phyloP scores from a whole-genome alignment of 1,284 basidiomycete species.

The Cutaneotrichosporon sp. region DNA sequence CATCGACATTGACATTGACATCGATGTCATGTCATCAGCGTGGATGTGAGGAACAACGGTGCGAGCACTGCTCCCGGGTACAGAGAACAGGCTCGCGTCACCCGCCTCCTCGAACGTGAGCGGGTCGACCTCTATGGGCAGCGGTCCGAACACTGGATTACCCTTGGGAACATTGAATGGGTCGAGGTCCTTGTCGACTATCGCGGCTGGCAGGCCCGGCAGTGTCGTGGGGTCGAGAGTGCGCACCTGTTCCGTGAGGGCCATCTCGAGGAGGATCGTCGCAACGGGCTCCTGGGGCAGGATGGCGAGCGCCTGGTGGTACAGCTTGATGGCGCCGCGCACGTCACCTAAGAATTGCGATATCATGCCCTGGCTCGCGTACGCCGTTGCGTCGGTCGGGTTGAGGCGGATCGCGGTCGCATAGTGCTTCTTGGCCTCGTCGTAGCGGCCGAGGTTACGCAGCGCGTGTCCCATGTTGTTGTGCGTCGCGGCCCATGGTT shows the following conservation, averaged over 20 bases:
- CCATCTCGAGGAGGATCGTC: constrained; percentile 79
- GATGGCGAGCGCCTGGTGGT: constrained; percentile 84
- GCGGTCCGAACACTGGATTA: constrained; percentile 41
- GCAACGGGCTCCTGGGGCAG: constrained; percentile 82
- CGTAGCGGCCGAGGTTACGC: constrained; percentile 70
- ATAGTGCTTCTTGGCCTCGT: constrained; percentile 70
- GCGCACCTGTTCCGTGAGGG: constrained; percentile 60
- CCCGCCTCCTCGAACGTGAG: constrained; percentile 34
- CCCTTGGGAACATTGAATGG: constrained; percentile 48
- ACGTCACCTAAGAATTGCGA: constrained; percentile 70
- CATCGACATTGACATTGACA: constrained; percentile 11
- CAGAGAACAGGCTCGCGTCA: constrained; percentile 14
- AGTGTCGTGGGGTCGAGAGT: constrained; percentile 40
- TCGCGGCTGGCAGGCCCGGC: constrained; percentile 40
- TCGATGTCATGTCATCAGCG: constrained; percentile 5
- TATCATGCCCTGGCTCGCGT: constrained; percentile 80
- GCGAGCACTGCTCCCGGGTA: background rate
- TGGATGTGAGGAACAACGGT: background rate
- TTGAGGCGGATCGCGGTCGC: constrained; percentile 75
- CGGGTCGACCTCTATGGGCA: constrained; percentile 40
- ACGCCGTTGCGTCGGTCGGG: constrained; percentile 70
- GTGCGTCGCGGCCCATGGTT: constrained; percentile 81
- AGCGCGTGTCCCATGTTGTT: constrained; percentile 86
- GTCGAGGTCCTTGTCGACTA: constrained; percentile 41
- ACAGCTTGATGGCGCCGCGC: constrained; percentile 76